A percentile compares a stretch with the other conserved stretches of the same genome.
Evolutionary conservation across 2,329 filamentous ascomycete genomes (phyloP).

Genomic region (Onygenales sp.): DNA sequence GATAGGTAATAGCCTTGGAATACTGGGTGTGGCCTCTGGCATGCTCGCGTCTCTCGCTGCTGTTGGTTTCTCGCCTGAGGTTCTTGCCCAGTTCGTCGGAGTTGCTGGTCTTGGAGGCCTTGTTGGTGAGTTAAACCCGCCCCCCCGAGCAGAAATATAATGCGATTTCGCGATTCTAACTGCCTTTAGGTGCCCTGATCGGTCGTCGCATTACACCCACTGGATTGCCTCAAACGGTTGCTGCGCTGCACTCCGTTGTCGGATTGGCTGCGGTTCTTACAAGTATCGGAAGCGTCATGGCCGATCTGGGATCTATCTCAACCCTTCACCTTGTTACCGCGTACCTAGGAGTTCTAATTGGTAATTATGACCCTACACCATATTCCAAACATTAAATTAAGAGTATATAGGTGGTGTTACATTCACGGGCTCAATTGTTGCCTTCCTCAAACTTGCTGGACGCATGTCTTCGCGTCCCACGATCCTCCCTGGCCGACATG

Average conservation of each 20-base stretch:
- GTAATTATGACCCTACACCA: conserved; percentile 21
- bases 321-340: conserved; percentile 77
- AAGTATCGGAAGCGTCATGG: conserved; percentile 78
- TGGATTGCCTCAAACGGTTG: conserved; percentile 79
- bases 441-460: conserved; percentile 77
- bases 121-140: conserved; percentile 35
- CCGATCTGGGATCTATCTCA: conserved; percentile 58
- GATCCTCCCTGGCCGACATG: conserved; percentile 62
- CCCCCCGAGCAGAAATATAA: not conserved
- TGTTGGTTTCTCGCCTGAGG: conserved; percentile 69
- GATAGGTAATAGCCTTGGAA: conserved; percentile 76
- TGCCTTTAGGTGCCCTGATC: conserved; percentile 54
- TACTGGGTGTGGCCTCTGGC: conserved; percentile 73
- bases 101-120: conserved; percentile 65
- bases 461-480: conserved; percentile 71
- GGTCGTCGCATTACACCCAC: conserved; percentile 82
- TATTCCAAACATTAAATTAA: not conserved
- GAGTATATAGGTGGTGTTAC: conserved; percentile 57
- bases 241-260: conserved; percentile 80
- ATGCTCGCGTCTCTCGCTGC: conserved; percentile 74
- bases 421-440: conserved; percentile 83
- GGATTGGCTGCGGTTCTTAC: conserved; percentile 82
- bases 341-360: conserved; percentile 78
- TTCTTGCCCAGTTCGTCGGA: conserved; percentile 68
- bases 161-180: conserved; percentile 9